Percentiles rank a stretch among this genome's conserved stretches.
These are phyloP conservation scores for Nemania sp. DNA, from an alignment of 2,329 filamentous ascomycete genomes.

Conservation along the genomic window DNA sequence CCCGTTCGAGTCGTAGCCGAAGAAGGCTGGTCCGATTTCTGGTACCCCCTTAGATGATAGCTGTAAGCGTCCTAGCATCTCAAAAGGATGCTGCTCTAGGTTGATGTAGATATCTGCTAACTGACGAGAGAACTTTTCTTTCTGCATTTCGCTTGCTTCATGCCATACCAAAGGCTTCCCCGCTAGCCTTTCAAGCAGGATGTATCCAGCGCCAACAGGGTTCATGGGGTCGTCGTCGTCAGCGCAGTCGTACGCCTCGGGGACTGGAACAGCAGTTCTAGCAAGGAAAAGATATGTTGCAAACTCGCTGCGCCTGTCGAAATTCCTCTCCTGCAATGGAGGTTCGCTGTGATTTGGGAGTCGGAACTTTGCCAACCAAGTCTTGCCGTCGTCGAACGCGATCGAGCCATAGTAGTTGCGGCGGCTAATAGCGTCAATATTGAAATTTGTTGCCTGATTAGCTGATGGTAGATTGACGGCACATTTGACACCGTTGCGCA, in stretches of 20 bases:
- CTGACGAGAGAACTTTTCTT: conserved; percentile 20
- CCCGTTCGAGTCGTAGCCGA: conserved; percentile 21
- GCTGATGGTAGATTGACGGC: conserved; percentile 21
- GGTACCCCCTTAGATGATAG: conserved; percentile 17
- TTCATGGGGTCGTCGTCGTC: conserved; percentile 22
- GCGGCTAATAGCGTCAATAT: conserved; percentile 15
- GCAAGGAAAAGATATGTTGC: conserved; percentile 24
- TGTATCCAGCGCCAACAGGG: conserved; percentile 22
- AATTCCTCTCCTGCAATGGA: conserved; percentile 22
- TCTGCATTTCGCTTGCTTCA: conserved; percentile 17
- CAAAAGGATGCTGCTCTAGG: conserved; percentile 16
- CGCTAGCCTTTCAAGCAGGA: conserved; percentile 23
- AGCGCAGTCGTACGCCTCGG: conserved; percentile 23
- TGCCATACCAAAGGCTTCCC: conserved; percentile 21
- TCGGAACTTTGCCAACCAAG: conserved; percentile 23
- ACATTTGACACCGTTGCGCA: conserved; percentile 18
- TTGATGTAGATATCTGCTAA: conserved; percentile 19
- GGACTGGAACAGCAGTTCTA: conserved; percentile 16
- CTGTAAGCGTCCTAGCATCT: conserved; percentile 21
- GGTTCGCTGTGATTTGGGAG: conserved; percentile 21
- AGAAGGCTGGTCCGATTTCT: conserved; percentile 21
- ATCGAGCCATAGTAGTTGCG: conserved; percentile 22
- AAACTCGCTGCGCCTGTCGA: conserved; percentile 25
- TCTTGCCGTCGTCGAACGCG: conserved; percentile 24
- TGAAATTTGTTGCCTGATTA: conserved; percentile 23